phyloP scores from a whole-genome alignment of 2,329 filamentous ascomycete species.

The Magnaporthales sp. region DNA sequence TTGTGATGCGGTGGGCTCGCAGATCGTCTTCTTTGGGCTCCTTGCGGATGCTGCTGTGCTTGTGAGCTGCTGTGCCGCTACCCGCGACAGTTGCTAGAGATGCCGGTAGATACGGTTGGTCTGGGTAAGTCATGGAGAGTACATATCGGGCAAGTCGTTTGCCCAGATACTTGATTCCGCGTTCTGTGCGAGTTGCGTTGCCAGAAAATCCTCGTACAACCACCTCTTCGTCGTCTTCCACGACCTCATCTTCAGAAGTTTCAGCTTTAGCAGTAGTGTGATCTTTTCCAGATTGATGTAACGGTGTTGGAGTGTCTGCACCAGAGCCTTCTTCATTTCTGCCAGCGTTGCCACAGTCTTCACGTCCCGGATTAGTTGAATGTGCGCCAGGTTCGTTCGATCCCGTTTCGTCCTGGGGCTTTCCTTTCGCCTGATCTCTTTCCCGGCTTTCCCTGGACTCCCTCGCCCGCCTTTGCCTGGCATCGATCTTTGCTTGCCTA shows the following conservation, averaged over 20 bases:
- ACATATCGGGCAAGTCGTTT: conserved; percentile 91
- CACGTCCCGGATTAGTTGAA: conserved; percentile 7
- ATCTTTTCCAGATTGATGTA: conserved; percentile 8
- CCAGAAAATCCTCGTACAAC: conserved; percentile 85
- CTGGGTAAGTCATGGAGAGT: conserved; percentile 82
- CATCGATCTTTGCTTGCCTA: conserved; percentile 62
- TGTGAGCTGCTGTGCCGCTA: conserved; percentile 24
- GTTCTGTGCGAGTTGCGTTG: conserved; percentile 85
- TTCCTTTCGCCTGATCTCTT: conserved; percentile 16
- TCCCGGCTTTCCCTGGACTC: conserved; percentile 34
- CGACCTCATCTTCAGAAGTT: conserved; percentile 32
- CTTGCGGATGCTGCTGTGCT: conserved; percentile 45
- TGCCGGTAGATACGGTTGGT: conserved; percentile 75
- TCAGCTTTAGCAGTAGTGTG: background rate
- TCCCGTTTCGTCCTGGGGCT: conserved; percentile 10
- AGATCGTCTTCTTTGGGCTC: conserved; percentile 21
- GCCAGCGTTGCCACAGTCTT: background rate
- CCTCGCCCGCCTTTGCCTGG: conserved; percentile 49
- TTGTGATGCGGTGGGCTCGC: conserved; percentile 74
- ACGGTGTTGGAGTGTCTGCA: background rate
- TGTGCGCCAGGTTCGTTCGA: background rate
- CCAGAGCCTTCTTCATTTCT: background rate
- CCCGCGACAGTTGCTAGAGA: conserved; percentile 33
- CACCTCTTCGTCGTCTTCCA: conserved; percentile 72
- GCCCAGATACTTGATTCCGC: conserved; percentile 92